Conservation (phyloP, 1,284 basidiomycete species). For the Kalmanozyma brasiliensis region DNA sequence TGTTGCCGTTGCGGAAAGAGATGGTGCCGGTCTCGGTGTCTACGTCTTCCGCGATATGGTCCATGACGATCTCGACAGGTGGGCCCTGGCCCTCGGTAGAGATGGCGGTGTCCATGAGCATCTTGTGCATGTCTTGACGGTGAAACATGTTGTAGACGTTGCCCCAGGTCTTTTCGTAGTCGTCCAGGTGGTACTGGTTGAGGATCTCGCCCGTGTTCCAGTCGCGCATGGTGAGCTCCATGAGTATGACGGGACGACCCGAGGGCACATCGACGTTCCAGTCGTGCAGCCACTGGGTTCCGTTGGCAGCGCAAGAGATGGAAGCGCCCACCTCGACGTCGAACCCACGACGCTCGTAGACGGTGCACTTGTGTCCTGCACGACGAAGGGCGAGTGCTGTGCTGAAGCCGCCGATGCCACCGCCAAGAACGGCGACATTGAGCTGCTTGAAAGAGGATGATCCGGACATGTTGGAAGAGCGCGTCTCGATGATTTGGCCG, state of each 20-base stretch:
- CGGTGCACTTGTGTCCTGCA: conserved; percentile 46
- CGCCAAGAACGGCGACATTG: conserved; percentile 45
- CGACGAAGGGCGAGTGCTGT: conserved; percentile 41
- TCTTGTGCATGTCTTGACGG: conserved; percentile 68
- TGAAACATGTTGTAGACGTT: conserved; percentile 67
- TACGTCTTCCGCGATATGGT: conserved; percentile 68
- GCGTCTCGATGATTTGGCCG: no score
- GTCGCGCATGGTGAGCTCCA: conserved; percentile 51
- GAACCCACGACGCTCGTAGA: conserved; percentile 46
- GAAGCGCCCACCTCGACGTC: conserved; percentile 49
- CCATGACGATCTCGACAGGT: conserved; percentile 61
- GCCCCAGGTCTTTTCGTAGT: conserved; percentile 50
- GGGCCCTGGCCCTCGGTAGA: conserved; percentile 57
- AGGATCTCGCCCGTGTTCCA: conserved; percentile 47
- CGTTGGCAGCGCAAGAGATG: conserved; percentile 51
- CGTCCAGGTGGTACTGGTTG: conserved; percentile 47
- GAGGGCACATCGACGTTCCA: conserved; percentile 41
- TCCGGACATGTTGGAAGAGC: conserved; percentile 25
- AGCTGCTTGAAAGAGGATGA: conserved; percentile 43
- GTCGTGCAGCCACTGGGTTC: conserved; percentile 47
- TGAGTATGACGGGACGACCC: conserved; percentile 44
- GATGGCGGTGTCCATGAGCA: conserved; percentile 62
- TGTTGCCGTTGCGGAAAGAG: conserved; percentile 71
- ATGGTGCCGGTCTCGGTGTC: conserved; percentile 67
- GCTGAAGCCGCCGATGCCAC: conserved; percentile 45